phyloP scores from a whole-genome alignment of 179 eudicot species.

The Beta corolliflora region DNA sequence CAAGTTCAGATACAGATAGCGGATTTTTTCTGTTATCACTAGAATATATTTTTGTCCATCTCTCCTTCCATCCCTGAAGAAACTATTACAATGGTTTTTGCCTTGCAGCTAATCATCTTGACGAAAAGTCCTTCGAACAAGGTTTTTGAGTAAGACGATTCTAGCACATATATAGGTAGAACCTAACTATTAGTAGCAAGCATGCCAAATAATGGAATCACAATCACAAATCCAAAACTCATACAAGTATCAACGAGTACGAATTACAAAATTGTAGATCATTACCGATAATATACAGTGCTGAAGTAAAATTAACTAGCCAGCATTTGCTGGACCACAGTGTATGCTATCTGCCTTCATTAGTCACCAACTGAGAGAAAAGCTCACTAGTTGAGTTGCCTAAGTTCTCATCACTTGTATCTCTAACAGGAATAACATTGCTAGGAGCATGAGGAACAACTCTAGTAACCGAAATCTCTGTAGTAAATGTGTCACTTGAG shows the following conservation, averaged over 20 bases:
- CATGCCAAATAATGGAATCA: not conserved
- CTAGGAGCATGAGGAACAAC: slow-evolving; percentile 32
- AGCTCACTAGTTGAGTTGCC: slow-evolving; percentile 51
- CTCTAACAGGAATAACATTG: slow-evolving; percentile 26
- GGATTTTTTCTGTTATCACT: too few relatives aligned
- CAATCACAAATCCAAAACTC: not conserved
- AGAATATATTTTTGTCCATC: too few relatives aligned
- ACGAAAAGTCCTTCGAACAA: not conserved
- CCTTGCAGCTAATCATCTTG: not conserved
- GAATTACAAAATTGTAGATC: not conserved
- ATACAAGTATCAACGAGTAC: not conserved
- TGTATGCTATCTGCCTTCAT: slow-evolving; percentile 52
- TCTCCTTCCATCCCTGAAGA: too few relatives aligned
- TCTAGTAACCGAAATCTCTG: slow-evolving; percentile 31
- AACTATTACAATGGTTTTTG: not conserved
- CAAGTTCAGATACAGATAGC: not conserved
- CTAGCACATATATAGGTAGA: not conserved
- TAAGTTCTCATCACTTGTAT: slow-evolving; percentile 41
- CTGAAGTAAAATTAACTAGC: slow-evolving; percentile 7
- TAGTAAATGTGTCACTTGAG: slow-evolving; percentile 20
- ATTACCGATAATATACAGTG: slow-evolving; percentile 11
- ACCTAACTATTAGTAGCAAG: not conserved
- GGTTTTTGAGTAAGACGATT: not conserved
- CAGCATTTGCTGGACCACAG: not conserved
- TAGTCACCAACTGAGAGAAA: slow-evolving; percentile 70